A percentile compares a stretch with the other conserved stretches of the same genome.
These are phyloP conservation scores for Flaveria robusta DNA, from an alignment of 129 eudicot genomes.

Conservation along the genomic window DNA sequence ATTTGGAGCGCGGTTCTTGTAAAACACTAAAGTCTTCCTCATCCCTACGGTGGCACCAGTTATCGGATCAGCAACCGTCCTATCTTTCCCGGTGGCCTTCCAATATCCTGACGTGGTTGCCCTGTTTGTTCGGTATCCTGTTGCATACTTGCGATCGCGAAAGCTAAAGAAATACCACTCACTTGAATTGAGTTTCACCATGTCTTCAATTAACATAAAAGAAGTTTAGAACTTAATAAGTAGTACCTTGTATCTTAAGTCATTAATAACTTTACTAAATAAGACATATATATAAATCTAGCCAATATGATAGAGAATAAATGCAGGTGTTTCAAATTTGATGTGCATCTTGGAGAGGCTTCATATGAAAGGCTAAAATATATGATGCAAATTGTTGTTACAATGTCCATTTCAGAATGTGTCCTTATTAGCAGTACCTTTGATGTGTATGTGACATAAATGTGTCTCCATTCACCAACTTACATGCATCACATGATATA, in stretches of 20 bases:
- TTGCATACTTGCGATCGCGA: conserved; percentile 91
- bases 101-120: conserved; percentile 87
- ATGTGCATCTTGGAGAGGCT: conserved; percentile 18
- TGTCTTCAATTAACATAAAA: conserved; percentile 46
- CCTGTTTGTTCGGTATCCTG: conserved; percentile 79
- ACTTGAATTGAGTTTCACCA: conserved; percentile 73
- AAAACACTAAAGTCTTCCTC: conserved; percentile 92
- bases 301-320: not conserved
- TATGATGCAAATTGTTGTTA: conserved; percentile 31
- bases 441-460: conserved; percentile 29
- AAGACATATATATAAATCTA: not conserved
- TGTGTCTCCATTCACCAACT: conserved; percentile 32
- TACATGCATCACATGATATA: conserved; percentile 23
- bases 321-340: not conserved
- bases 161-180: conserved; percentile 99
- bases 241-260: conserved; percentile 11
- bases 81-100: conserved; percentile 96
- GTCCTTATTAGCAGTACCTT: conserved; percentile 21
- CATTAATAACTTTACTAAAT: conserved; percentile 15
- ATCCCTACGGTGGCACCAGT: conserved; percentile 59
- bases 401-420: conserved; percentile 41
- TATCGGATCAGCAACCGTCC: conserved; percentile 57
- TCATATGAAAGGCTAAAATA: conserved; percentile 32
- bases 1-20: conserved; percentile 87
- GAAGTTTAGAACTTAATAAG: conserved; percentile 1